These are phyloP conservation scores for Dendrobium catenatum DNA, from an alignment of 106 monocot genomes.

Conservation along the genomic window DNA sequence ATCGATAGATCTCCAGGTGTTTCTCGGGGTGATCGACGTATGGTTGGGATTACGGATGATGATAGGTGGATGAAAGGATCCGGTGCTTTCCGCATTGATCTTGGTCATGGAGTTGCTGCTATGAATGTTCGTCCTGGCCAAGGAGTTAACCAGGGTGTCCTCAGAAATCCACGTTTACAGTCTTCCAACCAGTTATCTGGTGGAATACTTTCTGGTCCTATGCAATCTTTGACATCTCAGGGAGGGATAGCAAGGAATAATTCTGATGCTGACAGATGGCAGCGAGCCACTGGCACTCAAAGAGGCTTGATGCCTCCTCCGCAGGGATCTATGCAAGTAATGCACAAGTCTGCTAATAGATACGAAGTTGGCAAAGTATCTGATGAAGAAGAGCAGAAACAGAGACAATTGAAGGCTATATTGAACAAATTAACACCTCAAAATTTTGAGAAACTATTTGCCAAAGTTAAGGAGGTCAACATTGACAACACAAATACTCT, in stretches of 20 bases:
- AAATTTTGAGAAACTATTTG: slow-evolving; percentile 77
- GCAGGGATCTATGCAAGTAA: slow-evolving; percentile 36
- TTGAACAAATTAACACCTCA: slow-evolving; percentile 88
- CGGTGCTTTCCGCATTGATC: slow-evolving; percentile 23
- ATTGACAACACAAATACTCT: slow-evolving; percentile 58
- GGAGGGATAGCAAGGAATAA: slow-evolving; percentile 29
- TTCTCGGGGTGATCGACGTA: slow-evolving; percentile 30
- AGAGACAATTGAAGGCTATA: slow-evolving; percentile 69
- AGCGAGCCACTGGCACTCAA: slow-evolving; percentile 31
- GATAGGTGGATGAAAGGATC: slow-evolving; percentile 59
- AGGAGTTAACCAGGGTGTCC: slow-evolving; percentile 47
- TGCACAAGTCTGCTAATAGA: slow-evolving; percentile 75
- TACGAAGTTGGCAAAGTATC: slow-evolving; percentile 75
- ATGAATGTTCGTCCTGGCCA: slow-evolving; percentile 36
- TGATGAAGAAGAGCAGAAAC: slow-evolving; percentile 66
- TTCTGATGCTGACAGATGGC: slow-evolving; percentile 84
- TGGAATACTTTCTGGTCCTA: slow-evolving; percentile 65
- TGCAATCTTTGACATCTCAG: slow-evolving; percentile 35
- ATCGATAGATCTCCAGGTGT: slow-evolving; percentile 32
- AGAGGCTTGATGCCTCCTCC: slow-evolving; percentile 75
- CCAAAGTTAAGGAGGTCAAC: slow-evolving; percentile 65
- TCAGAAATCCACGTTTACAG: slow-evolving; percentile 55
- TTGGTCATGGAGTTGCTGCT: slow-evolving; percentile 23
- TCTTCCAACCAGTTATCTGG: slow-evolving; percentile 36
- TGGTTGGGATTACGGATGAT: slow-evolving; percentile 27